A percentile compares a stretch with the other conserved stretches of the same genome.
phyloP scores from a whole-genome alignment of 805 yeast genomes.

The Wickerhamia fluorescens region DNA sequence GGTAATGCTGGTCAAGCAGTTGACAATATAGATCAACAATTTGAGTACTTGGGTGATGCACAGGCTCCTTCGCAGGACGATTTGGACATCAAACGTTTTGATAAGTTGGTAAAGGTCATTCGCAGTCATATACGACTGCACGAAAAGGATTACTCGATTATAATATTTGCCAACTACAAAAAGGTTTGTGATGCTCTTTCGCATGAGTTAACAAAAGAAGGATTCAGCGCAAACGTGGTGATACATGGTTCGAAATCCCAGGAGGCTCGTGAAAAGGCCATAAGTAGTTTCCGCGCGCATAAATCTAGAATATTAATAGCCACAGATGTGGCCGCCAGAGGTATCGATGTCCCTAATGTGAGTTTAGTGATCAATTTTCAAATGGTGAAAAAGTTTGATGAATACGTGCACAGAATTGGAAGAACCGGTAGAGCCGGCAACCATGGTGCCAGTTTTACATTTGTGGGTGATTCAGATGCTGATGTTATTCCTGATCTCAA shows the following conservation, averaged over 20 bases:
- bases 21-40: conserved; percentile 64
- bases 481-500: conserved; percentile 45
- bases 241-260: conserved; percentile 88
- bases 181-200: conserved; percentile 64
- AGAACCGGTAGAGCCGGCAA: conserved; percentile 96
- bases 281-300: conserved; percentile 50
- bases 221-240: conserved; percentile 43
- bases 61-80: conserved; percentile 15
- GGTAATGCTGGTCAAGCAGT: conserved; percentile 63
- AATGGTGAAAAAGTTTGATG: conserved; percentile 71
- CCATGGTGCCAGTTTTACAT: conserved; percentile 68
- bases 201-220: conserved; percentile 35
- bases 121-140: conserved; percentile 34
- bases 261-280: conserved; percentile 74
- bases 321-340: conserved; percentile 94
- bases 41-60: conserved; percentile 31
- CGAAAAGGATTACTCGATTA: conserved; percentile 33
- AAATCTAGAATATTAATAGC: conserved; percentile 66
- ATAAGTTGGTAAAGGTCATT: conserved; percentile 33
- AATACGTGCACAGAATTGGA: conserved; percentile 88
- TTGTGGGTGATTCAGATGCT: conserved; percentile 52
- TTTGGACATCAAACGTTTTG: conserved; percentile 31
- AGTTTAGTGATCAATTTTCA: conserved; percentile 82
- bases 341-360: conserved; percentile 86
- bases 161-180: conserved; percentile 76